These are phyloP conservation scores for Fusarium acutatum DNA, from an alignment of 2,329 filamentous ascomycete genomes.

Conservation along the genomic window DNA sequence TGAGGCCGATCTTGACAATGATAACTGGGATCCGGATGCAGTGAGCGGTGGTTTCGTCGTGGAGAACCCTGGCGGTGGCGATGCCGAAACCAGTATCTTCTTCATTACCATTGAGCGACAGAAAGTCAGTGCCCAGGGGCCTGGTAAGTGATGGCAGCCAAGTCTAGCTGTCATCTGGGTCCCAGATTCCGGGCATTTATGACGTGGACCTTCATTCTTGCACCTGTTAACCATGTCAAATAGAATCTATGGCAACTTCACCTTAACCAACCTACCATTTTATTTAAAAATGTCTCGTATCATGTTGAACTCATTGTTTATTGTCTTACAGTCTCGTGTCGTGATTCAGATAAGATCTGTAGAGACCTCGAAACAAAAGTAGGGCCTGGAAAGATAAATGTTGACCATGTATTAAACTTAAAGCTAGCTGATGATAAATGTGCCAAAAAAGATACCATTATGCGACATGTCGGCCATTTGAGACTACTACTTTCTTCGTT, in stretches of 20 bases:
- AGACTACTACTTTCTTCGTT: background rate
- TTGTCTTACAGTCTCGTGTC: rapidly evolving
- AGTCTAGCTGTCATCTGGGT: background rate
- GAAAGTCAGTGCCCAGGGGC: background rate
- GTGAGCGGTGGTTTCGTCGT: background rate
- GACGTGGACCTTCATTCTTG: background rate
- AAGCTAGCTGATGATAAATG: background rate
- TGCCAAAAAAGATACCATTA: background rate
- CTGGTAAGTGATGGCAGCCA: background rate
- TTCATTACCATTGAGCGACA: background rate
- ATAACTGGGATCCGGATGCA: background rate
- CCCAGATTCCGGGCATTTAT: background rate
- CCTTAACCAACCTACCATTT: background rate
- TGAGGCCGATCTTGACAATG: background rate
- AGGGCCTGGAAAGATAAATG: background rate
- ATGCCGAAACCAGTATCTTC: background rate
- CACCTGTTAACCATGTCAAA: background rate
- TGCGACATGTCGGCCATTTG: background rate
- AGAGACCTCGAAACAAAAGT: background rate
- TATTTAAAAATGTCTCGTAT: background rate
- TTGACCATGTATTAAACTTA: no score
- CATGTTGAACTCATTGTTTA: rapidly evolving
- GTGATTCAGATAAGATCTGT: background rate
- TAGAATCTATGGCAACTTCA: background rate
- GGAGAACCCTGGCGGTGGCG: background rate